A percentile compares a stretch with the other conserved stretches of the same genome.
Evolutionary conservation across 768 basidiomycete genomes (phyloP).

Genomic region (Crucibulum laeve): DNA sequence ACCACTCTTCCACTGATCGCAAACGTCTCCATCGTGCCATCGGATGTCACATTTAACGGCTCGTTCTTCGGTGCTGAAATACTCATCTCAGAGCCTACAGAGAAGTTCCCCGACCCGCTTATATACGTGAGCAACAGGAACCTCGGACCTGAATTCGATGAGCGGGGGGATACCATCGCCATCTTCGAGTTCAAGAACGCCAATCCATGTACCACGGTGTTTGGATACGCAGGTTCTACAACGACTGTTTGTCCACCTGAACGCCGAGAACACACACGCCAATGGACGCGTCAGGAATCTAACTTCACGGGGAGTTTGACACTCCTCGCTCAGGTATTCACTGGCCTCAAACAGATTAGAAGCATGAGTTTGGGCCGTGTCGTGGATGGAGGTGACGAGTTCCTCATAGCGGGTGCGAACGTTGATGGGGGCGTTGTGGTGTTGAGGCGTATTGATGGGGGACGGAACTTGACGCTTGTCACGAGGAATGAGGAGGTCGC

Average conservation of each 20-base stretch:
- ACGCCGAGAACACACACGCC: neutral
- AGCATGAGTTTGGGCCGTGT: conserved; percentile 43
- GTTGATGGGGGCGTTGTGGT: conserved; percentile 52
- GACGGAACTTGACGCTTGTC: conserved; percentile 44
- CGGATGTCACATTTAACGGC: conserved; percentile 32
- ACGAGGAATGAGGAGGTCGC: conserved; percentile 48
- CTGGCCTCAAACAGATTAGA: conserved; percentile 50
- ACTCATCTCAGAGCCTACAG: conserved; percentile 39
- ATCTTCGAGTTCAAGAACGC: conserved; percentile 40
- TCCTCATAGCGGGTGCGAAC: conserved; percentile 47
- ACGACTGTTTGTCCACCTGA: neutral
- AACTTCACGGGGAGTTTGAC: conserved; percentile 18
- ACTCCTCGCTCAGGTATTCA: conserved; percentile 47
- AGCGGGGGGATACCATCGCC: conserved; percentile 53
- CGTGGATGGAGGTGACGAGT: conserved; percentile 16
- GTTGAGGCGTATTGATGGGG: conserved; percentile 48
- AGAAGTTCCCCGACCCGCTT: conserved; percentile 37
- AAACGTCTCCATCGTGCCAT: conserved; percentile 39
- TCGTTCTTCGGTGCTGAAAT: conserved; percentile 50
- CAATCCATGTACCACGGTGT: neutral
- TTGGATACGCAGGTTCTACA: neutral
- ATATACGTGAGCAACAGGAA: conserved; percentile 60
- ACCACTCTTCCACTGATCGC: conserved; percentile 40
- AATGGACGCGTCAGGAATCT: neutral
- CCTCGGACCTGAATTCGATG: conserved; percentile 37